Conservation (phyloP, 345 rosid species). For the Rhodamnia rubescens region DNA sequence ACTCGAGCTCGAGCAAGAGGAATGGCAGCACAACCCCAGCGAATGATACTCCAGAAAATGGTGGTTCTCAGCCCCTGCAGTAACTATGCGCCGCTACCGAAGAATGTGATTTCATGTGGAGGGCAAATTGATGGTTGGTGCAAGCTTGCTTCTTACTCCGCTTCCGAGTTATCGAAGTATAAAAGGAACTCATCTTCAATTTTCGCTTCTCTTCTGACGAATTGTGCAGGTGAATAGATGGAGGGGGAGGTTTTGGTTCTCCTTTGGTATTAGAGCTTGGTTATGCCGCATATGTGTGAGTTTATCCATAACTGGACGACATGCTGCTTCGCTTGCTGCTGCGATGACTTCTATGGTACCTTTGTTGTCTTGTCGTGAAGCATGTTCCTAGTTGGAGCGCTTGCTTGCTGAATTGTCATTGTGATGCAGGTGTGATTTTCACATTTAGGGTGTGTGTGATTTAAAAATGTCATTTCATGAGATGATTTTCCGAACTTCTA, state of each 20-base stretch:
- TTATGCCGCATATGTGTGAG: neutral
- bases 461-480: too few species aligned
- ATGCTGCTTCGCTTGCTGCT: neutral
- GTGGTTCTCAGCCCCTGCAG: constrained; percentile 3
- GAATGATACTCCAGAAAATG: constrained; percentile 40
- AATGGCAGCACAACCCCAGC: constrained; percentile 66
- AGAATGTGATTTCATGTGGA: neutral
- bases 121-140: neutral
- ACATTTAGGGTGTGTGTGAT: neutral
- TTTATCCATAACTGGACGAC: neutral
- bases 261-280: neutral
- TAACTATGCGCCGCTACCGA: neutral
- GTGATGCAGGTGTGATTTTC: neutral
- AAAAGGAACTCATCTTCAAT: neutral
- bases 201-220: neutral
- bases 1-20: constrained; percentile 30
- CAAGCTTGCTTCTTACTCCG: neutral
- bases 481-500: neutral
- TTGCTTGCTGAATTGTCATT: neutral
- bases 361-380: neutral
- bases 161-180: neutral
- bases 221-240: neutral
- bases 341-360: neutral
- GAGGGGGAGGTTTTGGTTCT: neutral
- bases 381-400: neutral